Evolutionary conservation across 345 rosid genomes (phyloP), one percentile per base, ranked within the genome.

Genomic region (Linum lewisii): DNA sequence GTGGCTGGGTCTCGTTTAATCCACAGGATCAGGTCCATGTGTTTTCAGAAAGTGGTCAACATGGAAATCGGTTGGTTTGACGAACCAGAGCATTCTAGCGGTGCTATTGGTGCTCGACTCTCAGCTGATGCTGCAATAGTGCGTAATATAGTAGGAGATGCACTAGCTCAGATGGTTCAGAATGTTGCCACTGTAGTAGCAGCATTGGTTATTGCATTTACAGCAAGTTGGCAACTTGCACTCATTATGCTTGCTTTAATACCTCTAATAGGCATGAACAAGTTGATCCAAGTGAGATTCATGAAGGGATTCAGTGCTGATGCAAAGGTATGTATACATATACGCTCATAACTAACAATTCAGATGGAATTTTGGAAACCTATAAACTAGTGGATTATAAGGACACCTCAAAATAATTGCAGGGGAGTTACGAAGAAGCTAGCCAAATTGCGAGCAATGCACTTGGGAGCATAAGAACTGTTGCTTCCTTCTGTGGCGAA

Each of bases 1-100:
- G 56, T 52, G 23, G 56, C 56, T 5, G 56, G 56, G 10, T 52
- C 14, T 20, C 18, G 25, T 10, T 21, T 52, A 20, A 52, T 52
- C 22, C 56, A 20, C 2, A n/a, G 56, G 56, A 52, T 52, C 10
- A 52, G 56, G 25, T 52, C 56, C 4, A 0, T 52, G 23, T 52
- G 56, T 24, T 52, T 52, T 8, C 21, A 52, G 24, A 52, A 52
- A 52, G 56, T 52, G 56, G 25, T 52, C 7, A n/a, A 52, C 56
- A 52, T 52, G 56, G 56, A 52, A 21, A 21, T 52, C 22, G 56
- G 56, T 52, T 52, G 56, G 56, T 52, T 52, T 15, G 56, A 52
- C 25, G 56, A 52, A 10, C 56, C 25, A 9, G 24, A 52, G 21
- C 22, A 52, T 20, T 52, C 56, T 3, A 52, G 23, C 7, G 56